Evolutionary conservation across 148 eudicot species (phyloP).

Genomic region (Rhododendron kiyosumense): DNA sequence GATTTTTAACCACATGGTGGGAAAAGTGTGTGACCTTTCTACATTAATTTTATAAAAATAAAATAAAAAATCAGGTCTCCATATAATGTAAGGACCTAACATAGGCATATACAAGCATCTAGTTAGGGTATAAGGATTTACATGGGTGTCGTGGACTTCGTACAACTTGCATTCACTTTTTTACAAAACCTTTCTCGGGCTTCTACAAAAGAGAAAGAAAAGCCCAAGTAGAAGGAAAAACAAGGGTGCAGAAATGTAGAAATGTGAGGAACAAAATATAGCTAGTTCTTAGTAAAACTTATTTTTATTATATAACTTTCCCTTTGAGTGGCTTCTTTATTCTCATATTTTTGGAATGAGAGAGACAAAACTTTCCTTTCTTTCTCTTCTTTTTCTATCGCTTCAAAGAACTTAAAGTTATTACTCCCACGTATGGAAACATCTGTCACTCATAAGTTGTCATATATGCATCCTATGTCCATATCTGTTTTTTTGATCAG

Average conservation of each 20-base stretch:
- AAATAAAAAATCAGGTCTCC: background rate
- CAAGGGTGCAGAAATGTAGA: background rate
- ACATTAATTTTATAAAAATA: no score
- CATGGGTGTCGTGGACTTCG: background rate
- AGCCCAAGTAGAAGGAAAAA: background rate
- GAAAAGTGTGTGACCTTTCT: background rate
- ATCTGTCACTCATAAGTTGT: background rate
- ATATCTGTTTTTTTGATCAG: no score
- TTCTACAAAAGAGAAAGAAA: background rate
- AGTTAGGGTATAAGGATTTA: background rate
- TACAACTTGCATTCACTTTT: background rate
- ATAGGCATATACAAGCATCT: background rate
- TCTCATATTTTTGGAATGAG: background rate
- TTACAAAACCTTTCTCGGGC: background rate
- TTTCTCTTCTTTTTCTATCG: background rate
- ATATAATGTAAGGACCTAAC: background rate
- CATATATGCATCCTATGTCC: background rate
- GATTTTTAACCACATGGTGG: background rate
- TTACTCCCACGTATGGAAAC: background rate
- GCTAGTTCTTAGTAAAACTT: background rate
- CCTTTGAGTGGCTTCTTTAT: background rate
- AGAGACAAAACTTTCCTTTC: background rate
- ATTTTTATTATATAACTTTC: background rate
- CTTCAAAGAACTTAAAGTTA: background rate
- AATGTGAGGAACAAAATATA: background rate